Conservation (phyloP, 1,284 basidiomycete genomes). For the Rhodotorula sp. region DNA sequence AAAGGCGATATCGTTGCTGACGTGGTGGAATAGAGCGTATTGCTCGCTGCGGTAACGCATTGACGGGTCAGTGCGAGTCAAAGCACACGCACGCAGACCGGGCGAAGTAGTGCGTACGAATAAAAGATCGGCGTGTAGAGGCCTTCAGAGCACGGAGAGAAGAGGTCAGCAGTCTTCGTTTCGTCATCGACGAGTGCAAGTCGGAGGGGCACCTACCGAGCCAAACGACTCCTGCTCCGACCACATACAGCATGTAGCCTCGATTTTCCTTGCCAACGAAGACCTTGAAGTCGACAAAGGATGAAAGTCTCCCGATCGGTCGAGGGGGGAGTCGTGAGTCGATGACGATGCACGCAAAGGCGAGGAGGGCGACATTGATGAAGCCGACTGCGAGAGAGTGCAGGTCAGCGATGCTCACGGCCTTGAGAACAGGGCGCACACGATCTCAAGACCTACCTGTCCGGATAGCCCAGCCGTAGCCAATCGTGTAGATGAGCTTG, state of each 20-base stretch:
- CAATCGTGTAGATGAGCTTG: slow-evolving; percentile 32
- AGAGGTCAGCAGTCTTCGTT: not conserved
- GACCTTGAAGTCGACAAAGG: slow-evolving; percentile 35
- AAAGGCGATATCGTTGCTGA: slow-evolving; percentile 41
- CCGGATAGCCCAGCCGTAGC: slow-evolving; percentile 39
- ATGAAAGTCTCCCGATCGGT: slow-evolving; percentile 29
- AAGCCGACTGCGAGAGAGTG: slow-evolving; percentile 24
- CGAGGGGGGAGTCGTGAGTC: slow-evolving; percentile 39
- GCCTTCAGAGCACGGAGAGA: not conserved
- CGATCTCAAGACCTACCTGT: slow-evolving; percentile 13
- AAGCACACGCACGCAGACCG: too few species aligned
- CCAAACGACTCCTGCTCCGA: slow-evolving; percentile 43
- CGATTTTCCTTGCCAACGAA: slow-evolving; percentile 34
- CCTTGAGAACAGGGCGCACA: not conserved
- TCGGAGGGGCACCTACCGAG: slow-evolving; percentile 9
- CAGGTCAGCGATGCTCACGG: not conserved
- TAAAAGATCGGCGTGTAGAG: slow-evolving; percentile 39
- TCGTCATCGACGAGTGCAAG: not conserved
- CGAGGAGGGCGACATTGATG: slow-evolving; percentile 35
- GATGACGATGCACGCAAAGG: slow-evolving; percentile 37
- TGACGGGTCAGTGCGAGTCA: slow-evolving; percentile 15
- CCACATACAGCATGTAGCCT: slow-evolving; percentile 39
- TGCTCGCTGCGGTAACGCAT: slow-evolving; percentile 21
- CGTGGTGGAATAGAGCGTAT: slow-evolving; percentile 39
- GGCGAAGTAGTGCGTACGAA: not conserved